Base-by-base conservation (phyloP, 495 filamentous ascomycete species). In the Aspergillus ellipticus region DNA sequence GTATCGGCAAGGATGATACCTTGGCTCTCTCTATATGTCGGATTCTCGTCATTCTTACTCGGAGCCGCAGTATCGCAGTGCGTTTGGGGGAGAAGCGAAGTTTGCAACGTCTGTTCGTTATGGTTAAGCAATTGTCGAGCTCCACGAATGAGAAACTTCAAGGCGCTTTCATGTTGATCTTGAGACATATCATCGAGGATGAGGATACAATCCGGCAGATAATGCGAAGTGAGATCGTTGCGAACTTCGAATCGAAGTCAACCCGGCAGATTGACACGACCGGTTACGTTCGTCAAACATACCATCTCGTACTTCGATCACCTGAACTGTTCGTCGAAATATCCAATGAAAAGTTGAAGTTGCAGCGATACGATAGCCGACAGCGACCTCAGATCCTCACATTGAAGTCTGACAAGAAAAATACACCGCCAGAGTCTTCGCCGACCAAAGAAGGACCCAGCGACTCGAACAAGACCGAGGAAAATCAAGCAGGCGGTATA, bases 151-250 rank as follows among this genome's bases (percentile, higher is more conserved):
- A 86, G 20, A 85, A 86, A 48, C 79, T 97, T 5, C 89, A 88
- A 62, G 86, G 86, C 59, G 81, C 86, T 8, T 85, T 97, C 52
- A 87, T 97, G 82, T 74, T 95, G 20, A 85, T 97, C 45, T 75
- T 99, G 46, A 85, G 95, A 20, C 94, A 99, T 65, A 87, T 97
- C 15, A 81, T 97, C 37, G 94, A 99, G 71, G 95, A 99, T 62
- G 91, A 94, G 51, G 84, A 90, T 46, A 93, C 87, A 0, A 79
- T 97, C 35, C 90, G 89, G 49, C 89, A 96, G 62, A 85, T 97
- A 63, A 97, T 99, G 90, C 80, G 87, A 51, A 87, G 87, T 35
- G 94, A 97, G 62, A 96, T 99, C 62, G 82, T 86, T 52, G 69
- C 84, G 17, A 86, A 80, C 64, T 87, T 96, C 54, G 79, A 88